A percentile compares a stretch with the other conserved stretches of the same genome.
Conservation (phyloP, 139 green algal species). For the Chlamydomonas urium region DNA sequence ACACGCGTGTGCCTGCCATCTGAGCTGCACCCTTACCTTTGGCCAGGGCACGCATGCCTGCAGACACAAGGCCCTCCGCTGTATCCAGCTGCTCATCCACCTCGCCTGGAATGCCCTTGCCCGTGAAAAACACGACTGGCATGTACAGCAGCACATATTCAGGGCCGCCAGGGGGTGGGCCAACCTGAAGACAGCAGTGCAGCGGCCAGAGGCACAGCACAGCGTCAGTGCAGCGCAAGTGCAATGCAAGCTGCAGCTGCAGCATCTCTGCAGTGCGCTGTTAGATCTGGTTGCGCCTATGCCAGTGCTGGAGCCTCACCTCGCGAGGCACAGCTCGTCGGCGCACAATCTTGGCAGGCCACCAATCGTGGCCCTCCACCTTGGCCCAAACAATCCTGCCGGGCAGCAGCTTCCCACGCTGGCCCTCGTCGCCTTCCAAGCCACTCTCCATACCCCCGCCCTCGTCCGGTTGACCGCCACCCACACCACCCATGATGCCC, state of each 20-base stretch:
- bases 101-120: slow-evolving; percentile 77
- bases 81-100: slow-evolving; percentile 51
- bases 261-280: neutral
- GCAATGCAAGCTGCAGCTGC: no score
- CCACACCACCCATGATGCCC: neutral
- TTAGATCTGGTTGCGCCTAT: neutral
- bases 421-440: neutral
- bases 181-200: slow-evolving; percentile 24
- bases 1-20: no score
- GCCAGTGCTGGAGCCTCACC: no score
- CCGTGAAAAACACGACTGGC: slow-evolving; percentile 87
- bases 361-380: slow-evolving; percentile 91
- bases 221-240: no score
- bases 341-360: slow-evolving; percentile 77
- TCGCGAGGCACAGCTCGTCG: slow-evolving; percentile 76
- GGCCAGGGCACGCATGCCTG: slow-evolving; percentile 41
- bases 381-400: slow-evolving; percentile 86
- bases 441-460: neutral
- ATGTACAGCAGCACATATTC: slow-evolving; percentile 57
- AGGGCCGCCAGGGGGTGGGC: slow-evolving; percentile 56
- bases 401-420: slow-evolving; percentile 42
- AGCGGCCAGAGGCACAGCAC: neutral
- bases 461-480: neutral
- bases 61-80: slow-evolving; percentile 42
- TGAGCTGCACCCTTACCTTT: slow-evolving; percentile 15